Base-by-base conservation (phyloP, 306 rosid genomes). In the Glycine tomentella region DNA sequence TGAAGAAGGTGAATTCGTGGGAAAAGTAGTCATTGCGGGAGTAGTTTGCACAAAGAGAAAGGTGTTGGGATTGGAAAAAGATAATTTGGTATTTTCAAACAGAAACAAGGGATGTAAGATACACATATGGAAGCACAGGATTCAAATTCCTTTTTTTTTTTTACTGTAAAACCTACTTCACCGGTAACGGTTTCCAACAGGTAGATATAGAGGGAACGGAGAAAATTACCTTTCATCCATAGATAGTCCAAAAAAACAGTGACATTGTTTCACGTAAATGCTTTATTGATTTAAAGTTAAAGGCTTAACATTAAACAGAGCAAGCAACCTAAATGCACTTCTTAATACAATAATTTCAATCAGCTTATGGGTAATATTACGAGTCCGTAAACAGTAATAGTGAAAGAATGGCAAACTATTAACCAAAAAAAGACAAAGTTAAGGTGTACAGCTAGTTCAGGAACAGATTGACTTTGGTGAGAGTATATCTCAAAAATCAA, bases 381-480 rank as follows among this genome's bases (percentile, higher is more conserved):
- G 62, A 56, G 31, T 55, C 59, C 25, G 3, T 20, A 20, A 45
- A 9, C 8, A 2, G 25, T 38, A 55, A 49, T 50, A 52, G 38
- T n/a, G 16, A 14, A 53, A 53, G 9, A 52, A 31, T 8, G 34
- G 1, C 15, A 62, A 16, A 55, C 6, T 3, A 59, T 13, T 64
- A 44, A 46, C 7, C 56, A 20, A 12, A 36, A 7, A 58, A 25
- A 25, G 31, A 25, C 6, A 2, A 40, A 66, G 61, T 57, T 38
- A 69, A 59, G 78, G 69, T 50, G 71, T 48, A 53, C 36, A 65
- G 16, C 76, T 38, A 42, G 56, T 57, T 80, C 64, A 50, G 77
- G 40, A 66, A 48, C 12, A 72, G 10, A 15, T 15, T 56, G 48
- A 71, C 61, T 52, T 48, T 17, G 70, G 52, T 62, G 38, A 46